These are phyloP conservation scores for Telopea speciosissima DNA, from an alignment of 177 flowering plant genomes.

Conservation along the genomic window DNA sequence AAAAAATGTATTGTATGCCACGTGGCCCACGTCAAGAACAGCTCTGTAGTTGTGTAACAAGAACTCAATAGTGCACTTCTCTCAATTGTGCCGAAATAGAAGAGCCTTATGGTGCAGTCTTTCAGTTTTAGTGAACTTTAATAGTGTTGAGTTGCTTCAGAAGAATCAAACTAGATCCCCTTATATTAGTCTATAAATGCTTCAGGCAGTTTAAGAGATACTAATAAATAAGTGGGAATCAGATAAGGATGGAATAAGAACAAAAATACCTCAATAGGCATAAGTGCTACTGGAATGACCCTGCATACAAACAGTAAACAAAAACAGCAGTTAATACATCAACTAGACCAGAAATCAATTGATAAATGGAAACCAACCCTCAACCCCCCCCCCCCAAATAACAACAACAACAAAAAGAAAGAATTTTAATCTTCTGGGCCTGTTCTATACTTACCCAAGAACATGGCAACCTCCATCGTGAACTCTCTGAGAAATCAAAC, in stretches of 20 bases:
- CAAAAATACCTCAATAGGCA: slow-evolving; percentile 80
- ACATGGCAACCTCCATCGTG: slow-evolving; percentile 72
- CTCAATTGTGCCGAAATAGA: too few relatives aligned
- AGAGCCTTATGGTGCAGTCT: too few relatives aligned
- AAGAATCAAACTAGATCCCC: not conserved
- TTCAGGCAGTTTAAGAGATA: not conserved
- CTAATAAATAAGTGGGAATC: not conserved
- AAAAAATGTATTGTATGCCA: too few relatives aligned
- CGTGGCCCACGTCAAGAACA: too few relatives aligned
- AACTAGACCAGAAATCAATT: not conserved
- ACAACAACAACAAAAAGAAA: too few relatives aligned
- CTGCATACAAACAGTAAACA: slow-evolving; percentile 46
- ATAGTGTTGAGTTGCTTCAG: too few relatives aligned
- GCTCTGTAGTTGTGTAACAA: too few relatives aligned
- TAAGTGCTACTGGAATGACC: slow-evolving; percentile 86
- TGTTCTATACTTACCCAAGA: slow-evolving; percentile 47
- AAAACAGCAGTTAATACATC: slow-evolving; percentile 7
- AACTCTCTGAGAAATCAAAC: slow-evolving; percentile 59
- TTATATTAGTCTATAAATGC: not conserved
- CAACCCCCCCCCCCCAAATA: too few relatives aligned
- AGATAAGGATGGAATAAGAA: slow-evolving; percentile 2
- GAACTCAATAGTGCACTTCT: too few relatives aligned
- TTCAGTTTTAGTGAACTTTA: too few relatives aligned
- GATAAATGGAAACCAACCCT: too few relatives aligned
- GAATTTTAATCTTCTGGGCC: too few relatives aligned